Percentiles rank a stretch among this genome's conserved stretches.
Conservation (phyloP, 2,329 filamentous ascomycete species). For the Nakataea oryzae region DNA sequence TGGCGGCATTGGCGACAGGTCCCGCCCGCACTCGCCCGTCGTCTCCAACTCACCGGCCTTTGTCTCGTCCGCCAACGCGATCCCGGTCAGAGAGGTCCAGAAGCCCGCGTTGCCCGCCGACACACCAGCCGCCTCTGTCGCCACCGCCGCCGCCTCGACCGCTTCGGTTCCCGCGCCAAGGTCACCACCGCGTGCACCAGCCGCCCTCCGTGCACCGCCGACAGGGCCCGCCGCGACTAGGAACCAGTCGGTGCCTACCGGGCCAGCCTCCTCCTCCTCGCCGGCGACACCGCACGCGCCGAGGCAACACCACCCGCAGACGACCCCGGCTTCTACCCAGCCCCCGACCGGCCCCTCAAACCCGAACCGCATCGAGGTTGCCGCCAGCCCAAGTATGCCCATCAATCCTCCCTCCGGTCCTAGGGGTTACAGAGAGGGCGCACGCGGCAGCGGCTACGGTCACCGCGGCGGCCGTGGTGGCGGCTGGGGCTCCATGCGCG, state of each 20-base stretch:
- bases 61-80: slow-evolving; percentile 4
- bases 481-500: slow-evolving; percentile 11
- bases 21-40: slow-evolving; percentile 33
- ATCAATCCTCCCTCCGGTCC: slow-evolving; percentile 43
- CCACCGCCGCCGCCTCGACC: slow-evolving; percentile 17
- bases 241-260: slow-evolving; percentile 25
- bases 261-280: slow-evolving; percentile 18
- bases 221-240: slow-evolving; percentile 29
- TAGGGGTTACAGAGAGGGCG: slow-evolving; percentile 37
- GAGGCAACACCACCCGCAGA: slow-evolving; percentile 9
- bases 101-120: slow-evolving; percentile 4
- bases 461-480: slow-evolving; percentile 35
- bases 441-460: slow-evolving; percentile 31
- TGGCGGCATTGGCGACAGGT: slow-evolving; percentile 27
- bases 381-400: slow-evolving; percentile 22
- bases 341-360: slow-evolving; percentile 21
- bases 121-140: slow-evolving; percentile 8
- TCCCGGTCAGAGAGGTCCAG: slow-evolving; percentile 6
- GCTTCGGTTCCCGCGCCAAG: slow-evolving; percentile 10
- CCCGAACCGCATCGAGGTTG: slow-evolving; percentile 21
- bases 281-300: slow-evolving; percentile 17
- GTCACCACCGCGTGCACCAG: slow-evolving; percentile 45
- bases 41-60: slow-evolving; percentile 18
- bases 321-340: slow-evolving; percentile 16
- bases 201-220: slow-evolving; percentile 39